Conservation (phyloP, 805 yeast genomes). For the Saccharomycopsis amapae region DNA sequence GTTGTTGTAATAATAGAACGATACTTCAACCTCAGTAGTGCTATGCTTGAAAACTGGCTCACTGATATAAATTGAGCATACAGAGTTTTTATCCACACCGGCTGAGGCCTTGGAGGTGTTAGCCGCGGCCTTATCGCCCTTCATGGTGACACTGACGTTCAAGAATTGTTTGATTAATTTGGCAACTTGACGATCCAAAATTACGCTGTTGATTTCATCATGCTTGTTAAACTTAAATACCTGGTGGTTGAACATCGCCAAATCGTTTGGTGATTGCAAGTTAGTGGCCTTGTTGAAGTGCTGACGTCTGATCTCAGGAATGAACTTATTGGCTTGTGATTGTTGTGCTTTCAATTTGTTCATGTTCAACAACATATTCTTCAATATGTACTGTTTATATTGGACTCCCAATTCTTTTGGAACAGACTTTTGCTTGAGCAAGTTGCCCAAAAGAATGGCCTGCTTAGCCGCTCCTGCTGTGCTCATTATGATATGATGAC, state of each 20-base stretch:
- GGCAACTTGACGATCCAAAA: constrained; percentile 15
- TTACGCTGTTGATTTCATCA: constrained; percentile 15
- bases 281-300: constrained; percentile 16
- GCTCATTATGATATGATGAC: no score
- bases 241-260: constrained; percentile 16
- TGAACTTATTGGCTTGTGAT: constrained; percentile 3
- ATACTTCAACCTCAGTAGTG: constrained; percentile 14
- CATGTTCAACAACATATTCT: constrained; percentile 14
- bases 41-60: constrained; percentile 16
- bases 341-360: constrained; percentile 12
- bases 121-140: not conserved
- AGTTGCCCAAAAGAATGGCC: constrained; percentile 11
- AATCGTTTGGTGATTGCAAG: constrained; percentile 17
- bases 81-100: constrained; percentile 5
- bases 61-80: constrained; percentile 15
- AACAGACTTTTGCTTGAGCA: constrained; percentile 4
- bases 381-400: constrained; percentile 14
- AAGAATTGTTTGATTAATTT: constrained; percentile 14
- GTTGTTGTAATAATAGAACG: constrained; percentile 16
- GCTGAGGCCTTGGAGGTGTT: not conserved
- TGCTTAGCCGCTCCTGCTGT: constrained; percentile 3
- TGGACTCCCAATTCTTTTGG: constrained; percentile 3
- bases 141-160: constrained; percentile 8
- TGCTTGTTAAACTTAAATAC: constrained; percentile 17
- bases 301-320: constrained; percentile 8